These are phyloP conservation scores for Lachancea sp. DNA, from an alignment of 805 yeast species.

Conservation along the genomic window DNA sequence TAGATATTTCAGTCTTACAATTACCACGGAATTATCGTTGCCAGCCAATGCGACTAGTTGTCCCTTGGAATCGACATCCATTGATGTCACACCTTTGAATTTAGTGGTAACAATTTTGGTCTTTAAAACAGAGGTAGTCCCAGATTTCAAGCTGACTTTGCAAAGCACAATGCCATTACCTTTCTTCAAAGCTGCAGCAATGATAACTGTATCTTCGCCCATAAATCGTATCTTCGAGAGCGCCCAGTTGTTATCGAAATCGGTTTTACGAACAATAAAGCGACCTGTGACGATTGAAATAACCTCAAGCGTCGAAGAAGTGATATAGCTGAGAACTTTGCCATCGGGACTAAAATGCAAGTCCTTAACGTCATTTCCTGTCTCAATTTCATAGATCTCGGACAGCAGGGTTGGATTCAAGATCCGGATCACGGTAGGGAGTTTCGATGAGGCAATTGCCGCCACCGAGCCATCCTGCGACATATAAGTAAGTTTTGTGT, in stretches of 20 bases:
- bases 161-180: slow-evolving; percentile 37
- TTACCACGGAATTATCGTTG: slow-evolving; percentile 55
- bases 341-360: slow-evolving; percentile 64
- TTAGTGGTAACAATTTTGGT: slow-evolving; percentile 28
- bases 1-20: slow-evolving; percentile 50
- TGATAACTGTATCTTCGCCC: slow-evolving; percentile 32
- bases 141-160: slow-evolving; percentile 25
- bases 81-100: slow-evolving; percentile 50
- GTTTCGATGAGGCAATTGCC: slow-evolving; percentile 60
- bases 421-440: slow-evolving; percentile 58
- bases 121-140: slow-evolving; percentile 17
- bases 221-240: slow-evolving; percentile 35
- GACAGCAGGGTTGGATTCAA: slow-evolving; percentile 52
- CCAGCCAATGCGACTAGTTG: slow-evolving; percentile 39
- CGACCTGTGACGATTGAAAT: slow-evolving; percentile 39
- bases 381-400: slow-evolving; percentile 46
- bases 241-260: slow-evolving; percentile 29
- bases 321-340: slow-evolving; percentile 55
- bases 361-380: slow-evolving; percentile 56
- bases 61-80: slow-evolving; percentile 36
- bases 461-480: slow-evolving; percentile 57
- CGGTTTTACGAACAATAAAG: slow-evolving; percentile 32
- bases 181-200: slow-evolving; percentile 40
- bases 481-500: slow-evolving; percentile 51
- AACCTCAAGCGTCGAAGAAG: slow-evolving; percentile 44